phyloP scores from a whole-genome alignment of 306 rosid species.

The Aeschynomene evenia region DNA sequence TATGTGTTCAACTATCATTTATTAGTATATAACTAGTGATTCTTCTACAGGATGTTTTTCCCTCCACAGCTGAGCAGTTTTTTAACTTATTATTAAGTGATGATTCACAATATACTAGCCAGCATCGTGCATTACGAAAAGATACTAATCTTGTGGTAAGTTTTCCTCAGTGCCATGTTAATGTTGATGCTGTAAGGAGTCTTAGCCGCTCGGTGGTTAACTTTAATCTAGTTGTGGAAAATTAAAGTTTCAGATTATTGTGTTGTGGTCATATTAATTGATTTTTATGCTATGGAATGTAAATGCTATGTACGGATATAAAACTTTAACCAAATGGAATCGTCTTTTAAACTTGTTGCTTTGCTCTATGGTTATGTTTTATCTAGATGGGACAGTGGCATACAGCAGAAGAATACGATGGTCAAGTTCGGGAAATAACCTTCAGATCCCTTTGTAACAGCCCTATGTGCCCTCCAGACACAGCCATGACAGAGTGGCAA shows the following conservation, averaged over 20 bases:
- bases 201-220: neutral
- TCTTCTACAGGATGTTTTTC: slow-evolving; percentile 71
- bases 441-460: slow-evolving; percentile 89
- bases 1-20: slow-evolving; percentile 1
- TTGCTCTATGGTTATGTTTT: slow-evolving; percentile 29
- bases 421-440: slow-evolving; percentile 89
- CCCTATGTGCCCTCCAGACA: slow-evolving; percentile 99
- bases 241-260: slow-evolving; percentile 7
- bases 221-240: neutral
- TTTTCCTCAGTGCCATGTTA: slow-evolving; percentile 22
- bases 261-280: neutral
- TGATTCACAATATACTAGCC: slow-evolving; percentile 60
- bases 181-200: neutral
- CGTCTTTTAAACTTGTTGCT: slow-evolving; percentile 20
- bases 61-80: slow-evolving; percentile 78
- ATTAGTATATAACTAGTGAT: slow-evolving; percentile 34
- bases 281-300: neutral
- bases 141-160: slow-evolving; percentile 92
- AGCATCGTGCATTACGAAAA: slow-evolving; percentile 69
- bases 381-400: slow-evolving; percentile 98
- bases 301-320: neutral
- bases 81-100: slow-evolving; percentile 66
- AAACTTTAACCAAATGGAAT: slow-evolving; percentile 12
- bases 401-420: slow-evolving; percentile 83
- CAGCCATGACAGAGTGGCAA: slow-evolving; percentile 98